Evolutionary conservation across 768 basidiomycete species (phyloP), one percentile per base, ranked within the genome.

Genomic region (Leccinum disarticulatum): DNA sequence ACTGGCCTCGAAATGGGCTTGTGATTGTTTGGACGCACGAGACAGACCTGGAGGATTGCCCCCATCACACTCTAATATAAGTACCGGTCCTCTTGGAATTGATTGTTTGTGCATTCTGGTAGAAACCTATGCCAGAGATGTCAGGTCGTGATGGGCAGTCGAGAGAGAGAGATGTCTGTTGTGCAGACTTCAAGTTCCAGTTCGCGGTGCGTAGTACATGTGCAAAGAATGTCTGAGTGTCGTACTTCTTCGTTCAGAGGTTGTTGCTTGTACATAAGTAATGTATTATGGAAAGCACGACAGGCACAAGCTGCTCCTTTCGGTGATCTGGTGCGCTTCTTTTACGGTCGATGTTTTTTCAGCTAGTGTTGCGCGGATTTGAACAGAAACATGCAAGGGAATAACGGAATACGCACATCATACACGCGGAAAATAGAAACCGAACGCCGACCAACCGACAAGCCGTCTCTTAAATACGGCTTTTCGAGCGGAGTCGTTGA

Each of bases 171-270:
- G 70, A 57, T 66, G 90, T 91, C 79, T 88, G 87, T 71, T 94
- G 93, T 25, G 90, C 91, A 49, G 86, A 82, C 72, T 93, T 94
- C 93, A 92, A 94, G 64, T 90, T 86, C 15, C 93, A 94, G 64
- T 90, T 86, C 15, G 81, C 82, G 33, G 87, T 84, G 60, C 90
- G 84, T 35, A 88, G 84, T 35, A 88, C 84, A 68, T 93, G 90
- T 19, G 92, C 91, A 69, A 92, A 90, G 77, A 94, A 94, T 0
- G 89, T 87, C 70, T 94, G 91, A 25, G 82, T 81, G 22, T 87
- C 92, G 9, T 93, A 83, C 61, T 94, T 94, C 92, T 69, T 94
- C 93, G 67, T 91, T 93, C 5, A 74, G 66, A 19, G 92, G 92
- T 59, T 90, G 85, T 61, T 87, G 85, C 73, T 88, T 92, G 77